Base-by-base conservation (phyloP, 202 grass and related monocot genomes). In the Eragrostis tef region DNA sequence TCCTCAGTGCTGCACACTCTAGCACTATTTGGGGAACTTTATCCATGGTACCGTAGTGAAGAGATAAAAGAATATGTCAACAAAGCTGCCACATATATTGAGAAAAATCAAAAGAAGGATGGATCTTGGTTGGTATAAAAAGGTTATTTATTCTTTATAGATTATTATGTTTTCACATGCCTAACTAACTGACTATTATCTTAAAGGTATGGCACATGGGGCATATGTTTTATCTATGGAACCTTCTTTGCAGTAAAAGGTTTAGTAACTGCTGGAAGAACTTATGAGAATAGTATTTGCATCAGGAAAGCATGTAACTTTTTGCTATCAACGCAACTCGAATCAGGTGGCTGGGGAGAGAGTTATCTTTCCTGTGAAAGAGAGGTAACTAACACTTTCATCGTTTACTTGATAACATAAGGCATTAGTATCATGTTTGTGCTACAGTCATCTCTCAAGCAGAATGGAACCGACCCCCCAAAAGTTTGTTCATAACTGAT, bases 151-250 rank as follows among this genome's bases (percentile, higher is more conserved):
- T n/a, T 60, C 7, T 71, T 4, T 34, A 26, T 2, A 41, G 61
- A 42, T 6, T 21, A 21, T 79, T 31, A 9, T 36, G 15, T 10
- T 20, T 2, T 11, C 25, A 7, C 11, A 4, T 8, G 22, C 0
- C 9, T 67, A 24, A 43, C 13, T 22, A 51, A 24, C 25, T 19
- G 5, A 9, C 3, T 56, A 17, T 21, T 47, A 51, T 64, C 1
- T 65, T 8, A 11, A 13, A 88, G 81, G 86, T 88, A 80, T 52
- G 86, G 86, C 19, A 69, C 81, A 4, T 88, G 86, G 86, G 86
- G 67, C 3, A 27, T 88, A 7, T 85, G 82, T n/a, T 89, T 72
- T 56, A 63, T 73, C 21, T 89, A 86, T 49, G 87, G 67, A 9
- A 70, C 70, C 15, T 45, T 79, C 29, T 89, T 73, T 58, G 77